Conservation (phyloP, 1,139 yeast species). For the Geotrichum reessii region DNA sequence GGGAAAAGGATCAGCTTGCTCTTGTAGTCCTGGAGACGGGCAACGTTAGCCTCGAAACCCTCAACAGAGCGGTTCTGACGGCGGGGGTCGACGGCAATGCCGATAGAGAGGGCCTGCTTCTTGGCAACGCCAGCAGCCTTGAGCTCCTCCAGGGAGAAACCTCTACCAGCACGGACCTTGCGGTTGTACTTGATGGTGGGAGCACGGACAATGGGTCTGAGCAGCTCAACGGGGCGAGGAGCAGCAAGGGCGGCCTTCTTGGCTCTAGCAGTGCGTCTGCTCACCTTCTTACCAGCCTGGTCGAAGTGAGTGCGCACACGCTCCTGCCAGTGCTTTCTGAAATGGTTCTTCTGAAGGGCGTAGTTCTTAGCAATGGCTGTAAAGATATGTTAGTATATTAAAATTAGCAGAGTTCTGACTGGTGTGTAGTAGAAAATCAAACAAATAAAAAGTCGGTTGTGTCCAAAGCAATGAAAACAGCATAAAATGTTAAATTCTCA, state of each 20-base stretch:
- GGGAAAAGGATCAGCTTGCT: slow-evolving; percentile 94
- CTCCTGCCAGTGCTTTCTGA: slow-evolving; percentile 98
- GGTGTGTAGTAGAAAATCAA: neutral
- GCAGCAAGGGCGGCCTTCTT: slow-evolving; percentile 92
- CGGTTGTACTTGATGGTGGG: slow-evolving; percentile 99
- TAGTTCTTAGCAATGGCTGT: slow-evolving; percentile 95
- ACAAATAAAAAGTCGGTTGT: neutral
- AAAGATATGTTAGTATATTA: neutral
- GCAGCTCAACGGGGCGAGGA: slow-evolving; percentile 94
- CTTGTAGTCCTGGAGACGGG: slow-evolving; percentile 94
- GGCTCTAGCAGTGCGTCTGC: slow-evolving; percentile 94
- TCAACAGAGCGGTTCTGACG: slow-evolving; percentile 98
- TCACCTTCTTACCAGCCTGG: slow-evolving; percentile 98
- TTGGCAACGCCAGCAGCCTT: slow-evolving; percentile 96
- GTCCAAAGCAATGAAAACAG: too few relatives aligned
- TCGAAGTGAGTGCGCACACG: slow-evolving; percentile 98
- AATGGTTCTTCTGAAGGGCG: slow-evolving; percentile 62
- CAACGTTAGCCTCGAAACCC: slow-evolving; percentile 90
- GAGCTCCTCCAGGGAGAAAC: slow-evolving; percentile 96
- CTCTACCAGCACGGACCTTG: slow-evolving; percentile 99
- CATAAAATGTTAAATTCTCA: neutral
- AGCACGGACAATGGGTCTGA: slow-evolving; percentile 97
- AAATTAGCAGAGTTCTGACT: neutral
- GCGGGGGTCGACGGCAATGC: slow-evolving; percentile 99
- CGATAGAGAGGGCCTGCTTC: slow-evolving; percentile 96